Evolutionary conservation across 2,329 filamentous ascomycete genomes (phyloP).

Genomic region (Fusarium begoniae): DNA sequence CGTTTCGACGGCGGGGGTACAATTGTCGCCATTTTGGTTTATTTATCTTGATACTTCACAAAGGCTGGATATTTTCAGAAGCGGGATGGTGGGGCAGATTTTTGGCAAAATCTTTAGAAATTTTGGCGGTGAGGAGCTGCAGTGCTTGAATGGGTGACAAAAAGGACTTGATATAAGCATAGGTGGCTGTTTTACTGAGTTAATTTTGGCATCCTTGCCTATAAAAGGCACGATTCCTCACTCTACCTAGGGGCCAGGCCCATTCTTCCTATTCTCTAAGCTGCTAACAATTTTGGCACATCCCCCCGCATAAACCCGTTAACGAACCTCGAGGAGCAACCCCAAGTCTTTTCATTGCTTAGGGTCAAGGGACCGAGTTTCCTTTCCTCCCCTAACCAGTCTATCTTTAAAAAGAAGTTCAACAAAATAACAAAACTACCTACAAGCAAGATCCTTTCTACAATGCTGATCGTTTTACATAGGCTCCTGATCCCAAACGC

Average conservation of each 20-base stretch:
- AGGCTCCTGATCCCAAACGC: neutral
- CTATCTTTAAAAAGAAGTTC: neutral
- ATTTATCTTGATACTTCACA: slow-evolving; percentile 2
- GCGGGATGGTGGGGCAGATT: slow-evolving; percentile 44
- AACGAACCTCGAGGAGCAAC: neutral
- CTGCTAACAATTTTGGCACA: slow-evolving; percentile 32
- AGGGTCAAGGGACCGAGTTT: neutral
- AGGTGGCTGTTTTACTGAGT: neutral
- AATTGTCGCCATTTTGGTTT: slow-evolving; percentile 75
- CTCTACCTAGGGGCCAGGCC: neutral
- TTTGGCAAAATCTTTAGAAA: slow-evolving; percentile 44
- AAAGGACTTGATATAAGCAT: neutral
- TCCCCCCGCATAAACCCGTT: slow-evolving; percentile 23
- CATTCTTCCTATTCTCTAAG: neutral
- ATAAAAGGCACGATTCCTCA: neutral
- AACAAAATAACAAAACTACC: neutral
- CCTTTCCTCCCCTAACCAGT: neutral
- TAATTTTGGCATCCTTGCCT: neutral
- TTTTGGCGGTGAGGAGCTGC: slow-evolving; percentile 45
- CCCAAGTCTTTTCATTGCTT: neutral
- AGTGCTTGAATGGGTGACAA: neutral
- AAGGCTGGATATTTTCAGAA: slow-evolving; percentile 15
- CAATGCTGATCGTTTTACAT: neutral
- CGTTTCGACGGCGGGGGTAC: slow-evolving; percentile 88
- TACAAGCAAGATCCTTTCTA: neutral